These are phyloP conservation scores for Corynascus novoguineensis DNA, from an alignment of 495 filamentous ascomycete species.

Conservation along the genomic window DNA sequence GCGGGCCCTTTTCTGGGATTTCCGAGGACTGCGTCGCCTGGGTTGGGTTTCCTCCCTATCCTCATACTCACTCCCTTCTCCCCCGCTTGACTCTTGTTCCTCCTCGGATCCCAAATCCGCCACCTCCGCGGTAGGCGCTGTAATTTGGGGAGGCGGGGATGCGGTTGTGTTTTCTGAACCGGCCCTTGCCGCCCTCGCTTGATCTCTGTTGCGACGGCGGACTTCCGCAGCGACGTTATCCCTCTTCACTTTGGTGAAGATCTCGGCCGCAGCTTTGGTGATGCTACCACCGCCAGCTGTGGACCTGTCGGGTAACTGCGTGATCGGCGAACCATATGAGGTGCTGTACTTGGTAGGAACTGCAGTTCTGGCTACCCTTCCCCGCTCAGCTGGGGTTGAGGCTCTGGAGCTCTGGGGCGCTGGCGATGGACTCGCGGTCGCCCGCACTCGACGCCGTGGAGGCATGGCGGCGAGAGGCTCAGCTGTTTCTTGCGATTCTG, in stretches of 20 bases:
- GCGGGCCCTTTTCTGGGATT: slow-evolving; percentile 17
- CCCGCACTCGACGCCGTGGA: slow-evolving; percentile 11
- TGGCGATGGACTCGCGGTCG: neutral
- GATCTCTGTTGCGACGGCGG: slow-evolving; percentile 1
- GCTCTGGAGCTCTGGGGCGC: neutral
- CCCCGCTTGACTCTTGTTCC: neutral
- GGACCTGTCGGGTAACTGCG: slow-evolving; percentile 20
- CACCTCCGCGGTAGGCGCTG: neutral
- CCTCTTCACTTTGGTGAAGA: slow-evolving; percentile 15
- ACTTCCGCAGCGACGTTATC: slow-evolving; percentile 20
- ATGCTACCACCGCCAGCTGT: slow-evolving; percentile 15
- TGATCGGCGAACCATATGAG: slow-evolving; percentile 29
- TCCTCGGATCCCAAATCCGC: neutral
- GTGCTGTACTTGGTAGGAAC: slow-evolving; percentile 29
- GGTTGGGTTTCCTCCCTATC: neutral
- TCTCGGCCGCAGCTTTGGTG: slow-evolving; percentile 14
- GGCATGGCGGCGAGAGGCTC: slow-evolving; percentile 17
- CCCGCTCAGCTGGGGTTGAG: neutral
- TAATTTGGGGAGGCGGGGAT: neutral
- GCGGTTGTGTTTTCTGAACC: neutral
- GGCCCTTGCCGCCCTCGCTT: neutral
- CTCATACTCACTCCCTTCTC: slow-evolving; percentile 2
- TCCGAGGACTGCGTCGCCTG: neutral
- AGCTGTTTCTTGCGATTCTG: neutral
- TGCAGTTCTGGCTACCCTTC: slow-evolving; percentile 4